Percentiles rank a stretch among this genome's conserved stretches.
phyloP scores from a whole-genome alignment of 2,329 filamentous ascomycete species.

The Fusarium globosum region DNA sequence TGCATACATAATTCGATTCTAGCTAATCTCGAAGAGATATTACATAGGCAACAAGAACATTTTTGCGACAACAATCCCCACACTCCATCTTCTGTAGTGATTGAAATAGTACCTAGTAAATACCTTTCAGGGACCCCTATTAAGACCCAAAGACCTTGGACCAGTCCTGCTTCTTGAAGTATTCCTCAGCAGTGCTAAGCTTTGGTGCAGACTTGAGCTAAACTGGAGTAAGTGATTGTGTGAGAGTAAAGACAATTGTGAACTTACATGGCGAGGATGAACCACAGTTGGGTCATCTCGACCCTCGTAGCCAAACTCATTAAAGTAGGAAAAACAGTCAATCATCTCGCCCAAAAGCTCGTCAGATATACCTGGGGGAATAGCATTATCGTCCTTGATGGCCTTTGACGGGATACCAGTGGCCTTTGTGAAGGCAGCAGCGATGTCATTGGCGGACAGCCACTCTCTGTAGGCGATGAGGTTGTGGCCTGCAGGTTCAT shows the following conservation, averaged over 20 bases:
- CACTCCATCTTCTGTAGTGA: not conserved
- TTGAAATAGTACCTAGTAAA: too few species aligned
- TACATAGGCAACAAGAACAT: not conserved
- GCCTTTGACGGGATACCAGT: conserved; percentile 17
- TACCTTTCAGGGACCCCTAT: not conserved
- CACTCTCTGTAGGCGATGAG: conserved; percentile 42
- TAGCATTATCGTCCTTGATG: not conserved
- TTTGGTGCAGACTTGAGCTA: conserved; percentile 10
- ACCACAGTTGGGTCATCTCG: conserved; percentile 24
- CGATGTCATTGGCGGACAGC: conserved; percentile 32
- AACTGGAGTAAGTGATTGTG: not conserved
- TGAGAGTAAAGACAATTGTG: not conserved
- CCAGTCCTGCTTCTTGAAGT: conserved; percentile 33
- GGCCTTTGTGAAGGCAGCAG: conserved; percentile 25
- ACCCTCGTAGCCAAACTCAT: conserved; percentile 32
- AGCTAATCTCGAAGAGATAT: not conserved
- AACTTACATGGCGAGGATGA: conserved; percentile 24
- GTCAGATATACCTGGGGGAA: not conserved
- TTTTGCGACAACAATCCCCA: too few species aligned
- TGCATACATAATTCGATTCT: not conserved
- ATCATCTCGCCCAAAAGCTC: conserved; percentile 14
- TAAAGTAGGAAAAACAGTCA: conserved; percentile 24
- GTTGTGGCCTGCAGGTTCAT: conserved; percentile 33
- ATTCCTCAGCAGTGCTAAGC: conserved; percentile 9
- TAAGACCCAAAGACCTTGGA: conserved; percentile 7